A percentile compares a stretch with the other conserved stretches of the same genome.
Evolutionary conservation across 352 stramenopile genomes (phyloP).

Genomic region (Blastocystis hominis): DNA sequence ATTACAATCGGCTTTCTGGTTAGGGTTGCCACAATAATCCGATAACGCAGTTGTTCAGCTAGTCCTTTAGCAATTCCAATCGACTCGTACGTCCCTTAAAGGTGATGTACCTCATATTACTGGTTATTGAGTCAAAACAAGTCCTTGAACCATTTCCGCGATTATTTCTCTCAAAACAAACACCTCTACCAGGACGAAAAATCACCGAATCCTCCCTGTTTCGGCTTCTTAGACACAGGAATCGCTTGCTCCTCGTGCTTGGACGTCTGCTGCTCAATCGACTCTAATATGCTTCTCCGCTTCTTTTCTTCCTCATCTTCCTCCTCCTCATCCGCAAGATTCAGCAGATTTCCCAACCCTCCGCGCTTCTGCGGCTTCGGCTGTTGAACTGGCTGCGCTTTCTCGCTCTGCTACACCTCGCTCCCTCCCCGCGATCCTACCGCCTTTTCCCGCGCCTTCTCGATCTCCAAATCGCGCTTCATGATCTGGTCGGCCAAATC

Average conservation of each 20-base stretch:
- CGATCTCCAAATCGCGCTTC: background rate
- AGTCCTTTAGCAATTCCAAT: background rate
- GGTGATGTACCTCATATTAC: slow-evolving; percentile 50
- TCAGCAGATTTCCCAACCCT: background rate
- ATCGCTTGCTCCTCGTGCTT: background rate
- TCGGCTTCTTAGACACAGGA: slow-evolving; percentile 57
- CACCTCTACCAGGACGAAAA: slow-evolving; percentile 69
- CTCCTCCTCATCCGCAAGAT: slow-evolving; percentile 63
- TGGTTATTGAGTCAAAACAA: background rate
- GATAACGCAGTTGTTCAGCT: slow-evolving; percentile 82
- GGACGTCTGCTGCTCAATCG: slow-evolving; percentile 58
- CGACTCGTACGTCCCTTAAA: slow-evolving; percentile 21
- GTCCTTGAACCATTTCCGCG: background rate
- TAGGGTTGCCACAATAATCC: slow-evolving; percentile 80
- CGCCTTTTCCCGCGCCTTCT: slow-evolving; percentile 1
- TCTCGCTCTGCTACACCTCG: background rate
- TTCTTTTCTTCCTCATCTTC: slow-evolving; percentile 66
- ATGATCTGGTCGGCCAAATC: slow-evolving; percentile 64
- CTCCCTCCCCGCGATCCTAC: background rate
- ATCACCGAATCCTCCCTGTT: slow-evolving; percentile 67
- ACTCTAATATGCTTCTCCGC: slow-evolving; percentile 62
- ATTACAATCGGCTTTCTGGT: slow-evolving; percentile 82
- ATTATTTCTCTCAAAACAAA: background rate
- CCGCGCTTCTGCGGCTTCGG: background rate
- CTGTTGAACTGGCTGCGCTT: background rate